phyloP scores from a whole-genome alignment of 495 filamentous ascomycete genomes.

The Hypoxylon subgilvum region DNA sequence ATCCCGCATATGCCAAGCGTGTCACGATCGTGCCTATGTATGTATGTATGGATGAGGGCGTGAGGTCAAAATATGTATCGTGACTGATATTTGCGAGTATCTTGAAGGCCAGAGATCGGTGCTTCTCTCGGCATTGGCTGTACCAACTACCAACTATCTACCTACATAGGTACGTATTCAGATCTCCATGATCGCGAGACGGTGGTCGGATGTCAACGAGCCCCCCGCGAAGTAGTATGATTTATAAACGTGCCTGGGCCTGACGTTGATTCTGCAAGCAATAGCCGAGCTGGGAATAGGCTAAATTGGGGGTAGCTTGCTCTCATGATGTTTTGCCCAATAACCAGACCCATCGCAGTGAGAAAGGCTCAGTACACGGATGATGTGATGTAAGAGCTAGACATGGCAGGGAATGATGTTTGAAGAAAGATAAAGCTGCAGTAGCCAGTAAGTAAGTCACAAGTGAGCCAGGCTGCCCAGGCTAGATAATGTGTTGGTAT shows the following conservation, averaged over 20 bases:
- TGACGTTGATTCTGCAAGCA: slow-evolving; percentile 23
- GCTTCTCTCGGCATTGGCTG: slow-evolving; percentile 33
- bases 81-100: slow-evolving; percentile 21
- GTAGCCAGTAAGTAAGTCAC: no score
- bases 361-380: slow-evolving; percentile 10
- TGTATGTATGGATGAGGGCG: slow-evolving; percentile 3
- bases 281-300: slow-evolving; percentile 33
- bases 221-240: slow-evolving; percentile 31
- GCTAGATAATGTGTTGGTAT: no score
- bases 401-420: slow-evolving; percentile 9
- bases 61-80: background rate
- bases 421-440: slow-evolving; percentile 7
- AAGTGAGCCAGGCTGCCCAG: no score
- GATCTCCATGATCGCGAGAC: slow-evolving; percentile 24
- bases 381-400: slow-evolving; percentile 6
- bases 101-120: slow-evolving; percentile 22
- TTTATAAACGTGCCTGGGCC: slow-evolving; percentile 6
- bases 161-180: no score
- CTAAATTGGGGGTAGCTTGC: slow-evolving; percentile 26
- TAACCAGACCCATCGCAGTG: slow-evolving; percentile 14
- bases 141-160: no score
- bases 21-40: slow-evolving; percentile 20
- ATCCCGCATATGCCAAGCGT: slow-evolving; percentile 36
- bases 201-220: slow-evolving; percentile 29
- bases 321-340: slow-evolving; percentile 6